Base-by-base conservation (phyloP, 179 eudicot genomes). In the Heliamphora ciliata region DNA sequence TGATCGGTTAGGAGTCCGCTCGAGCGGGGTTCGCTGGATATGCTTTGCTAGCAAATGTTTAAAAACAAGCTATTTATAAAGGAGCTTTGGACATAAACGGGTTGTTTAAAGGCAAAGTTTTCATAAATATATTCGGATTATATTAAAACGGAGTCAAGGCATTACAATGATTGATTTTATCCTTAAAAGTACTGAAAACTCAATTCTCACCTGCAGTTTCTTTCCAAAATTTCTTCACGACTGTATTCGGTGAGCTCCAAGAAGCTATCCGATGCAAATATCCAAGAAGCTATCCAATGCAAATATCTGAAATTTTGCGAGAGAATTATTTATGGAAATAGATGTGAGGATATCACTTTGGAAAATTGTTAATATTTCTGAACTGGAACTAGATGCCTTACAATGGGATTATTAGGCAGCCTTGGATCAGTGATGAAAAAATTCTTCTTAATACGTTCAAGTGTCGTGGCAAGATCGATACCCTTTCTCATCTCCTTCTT, bases 201-300 rank as follows among this genome's bases (percentile, higher is more conserved):
- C 4, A 52, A 82, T 46, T 54, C 76, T 81, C 82, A 94, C 99
- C 99, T 95, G 91, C 99, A 97, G 85, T 97, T 97, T 88, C 99
- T 89, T 80, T 98, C 99, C 87, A 95, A 87, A 59, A 97, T 97
- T 84, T 97, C 98, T 87, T 95, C 98, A 78, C 99, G 94, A 31
- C 94, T 93, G 84, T 95, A 97, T 87, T 97, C 99, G 24, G 99
- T 95, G 83, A 97, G 88, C 92, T 97, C 99, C 84, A 97, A 84
- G 97, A 97, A 97, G 86, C 99, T 97, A 87, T 97, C 99, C 31
- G 99, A 97, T 81, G 99, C 98, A 85, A 97, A 97, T 69, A 97
- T 97, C 99, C n/a, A n/a, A n/a, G n/a, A n/a, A n/a, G n/a, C n/a
- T n/a, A n/a, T n/a, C n/a, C n/a, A n/a, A 97, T 81, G 99, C 98